These are phyloP conservation scores for Castanea mollissima DNA, from an alignment of 306 rosid species.

Conservation along the genomic window DNA sequence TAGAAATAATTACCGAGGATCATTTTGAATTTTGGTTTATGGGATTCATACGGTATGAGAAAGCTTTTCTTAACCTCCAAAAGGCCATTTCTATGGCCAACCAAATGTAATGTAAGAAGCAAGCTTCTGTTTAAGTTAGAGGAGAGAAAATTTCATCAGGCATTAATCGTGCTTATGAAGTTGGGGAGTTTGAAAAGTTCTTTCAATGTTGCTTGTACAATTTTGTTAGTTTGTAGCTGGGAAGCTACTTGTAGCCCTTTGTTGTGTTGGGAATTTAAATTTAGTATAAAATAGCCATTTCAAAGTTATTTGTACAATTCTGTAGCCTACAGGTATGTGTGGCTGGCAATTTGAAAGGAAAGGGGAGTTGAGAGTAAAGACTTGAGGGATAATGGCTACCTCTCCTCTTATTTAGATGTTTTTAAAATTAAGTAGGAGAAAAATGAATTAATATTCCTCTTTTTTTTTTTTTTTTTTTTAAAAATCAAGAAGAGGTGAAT, in stretches of 20 bases:
- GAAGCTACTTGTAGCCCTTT: no score
- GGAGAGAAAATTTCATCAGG: background rate
- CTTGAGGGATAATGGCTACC: no score
- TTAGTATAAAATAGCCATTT: background rate
- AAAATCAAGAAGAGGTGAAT: no score
- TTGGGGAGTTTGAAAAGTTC: background rate
- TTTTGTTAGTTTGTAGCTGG: background rate
- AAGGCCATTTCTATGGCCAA: constrained; percentile 57
- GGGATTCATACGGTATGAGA: constrained; percentile 73
- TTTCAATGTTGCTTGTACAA: background rate
- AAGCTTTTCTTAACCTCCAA: constrained; percentile 62
- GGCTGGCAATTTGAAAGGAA: no score
- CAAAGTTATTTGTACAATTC: background rate
- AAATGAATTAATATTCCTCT: no score
- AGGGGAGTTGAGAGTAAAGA: no score
- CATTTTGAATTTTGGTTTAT: constrained; percentile 79
- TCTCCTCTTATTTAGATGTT: no score
- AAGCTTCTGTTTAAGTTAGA: background rate
- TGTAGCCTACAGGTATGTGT: no score
- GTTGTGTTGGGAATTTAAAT: background rate
- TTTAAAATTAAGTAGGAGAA: no score
- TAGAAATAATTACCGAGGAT: constrained; percentile 64
- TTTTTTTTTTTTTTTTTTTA: no score
- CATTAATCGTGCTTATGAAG: background rate
- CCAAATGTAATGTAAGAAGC: background rate